A percentile compares a stretch with the other conserved stretches of the same genome.
Evolutionary conservation across 345 rosid species (phyloP).

Genomic region (Boechera stricta): DNA sequence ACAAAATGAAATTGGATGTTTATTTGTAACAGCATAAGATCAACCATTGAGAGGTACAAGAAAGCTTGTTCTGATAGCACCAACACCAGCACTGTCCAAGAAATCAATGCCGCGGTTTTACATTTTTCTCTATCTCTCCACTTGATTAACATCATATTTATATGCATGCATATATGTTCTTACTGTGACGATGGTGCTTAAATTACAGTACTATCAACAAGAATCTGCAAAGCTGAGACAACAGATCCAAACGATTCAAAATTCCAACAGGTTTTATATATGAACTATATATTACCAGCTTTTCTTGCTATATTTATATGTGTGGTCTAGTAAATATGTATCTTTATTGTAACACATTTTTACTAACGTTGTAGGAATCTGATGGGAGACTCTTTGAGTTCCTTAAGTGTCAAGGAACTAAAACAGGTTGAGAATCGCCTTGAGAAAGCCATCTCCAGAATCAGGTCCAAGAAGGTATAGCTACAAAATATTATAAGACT

Average conservation of each 20-base stretch:
- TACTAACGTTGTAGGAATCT: constrained; percentile 61
- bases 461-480: constrained; percentile 94
- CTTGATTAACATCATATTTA: neutral
- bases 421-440: constrained; percentile 96
- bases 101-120: constrained; percentile 95
- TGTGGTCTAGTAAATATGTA: neutral
- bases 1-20: neutral
- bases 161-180: neutral
- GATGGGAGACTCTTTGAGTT: constrained; percentile 89
- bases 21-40: constrained; percentile 64
- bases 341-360: neutral
- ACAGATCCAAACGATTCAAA: constrained; percentile 91
- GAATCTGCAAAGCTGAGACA: constrained; percentile 94
- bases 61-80: constrained; percentile 81
- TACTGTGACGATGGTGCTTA: constrained; percentile 5
- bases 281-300: neutral
- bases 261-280: constrained; percentile 76
- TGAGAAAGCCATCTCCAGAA: constrained; percentile 88
- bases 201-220: constrained; percentile 87
- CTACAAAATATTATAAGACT: constrained; percentile 3
- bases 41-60: constrained; percentile 94
- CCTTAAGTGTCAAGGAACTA: constrained; percentile 84
- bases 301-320: neutral
- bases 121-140: constrained; percentile 9
- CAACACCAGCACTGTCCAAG: constrained; percentile 66